Evolutionary conservation across 106 monocot species (phyloP).

Genomic region (Acorus calamus): DNA sequence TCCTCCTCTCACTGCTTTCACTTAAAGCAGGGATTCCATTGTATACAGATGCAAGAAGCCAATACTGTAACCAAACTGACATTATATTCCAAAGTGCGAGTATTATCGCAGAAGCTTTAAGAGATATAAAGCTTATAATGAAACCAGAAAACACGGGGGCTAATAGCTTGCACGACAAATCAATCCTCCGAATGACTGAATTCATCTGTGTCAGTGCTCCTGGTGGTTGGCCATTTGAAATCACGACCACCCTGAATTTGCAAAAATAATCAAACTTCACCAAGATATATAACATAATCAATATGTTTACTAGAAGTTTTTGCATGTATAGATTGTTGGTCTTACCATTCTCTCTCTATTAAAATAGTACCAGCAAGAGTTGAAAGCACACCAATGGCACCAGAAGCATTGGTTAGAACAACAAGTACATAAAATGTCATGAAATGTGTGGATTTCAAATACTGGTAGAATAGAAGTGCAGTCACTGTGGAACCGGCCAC

Average conservation of each 20-base stretch:
- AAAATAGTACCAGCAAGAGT: slow-evolving; percentile 95
- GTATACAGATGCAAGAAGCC: slow-evolving; percentile 77
- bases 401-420: slow-evolving; percentile 51
- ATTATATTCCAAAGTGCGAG: slow-evolving; percentile 65
- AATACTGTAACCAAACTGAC: slow-evolving; percentile 78
- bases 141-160: slow-evolving; percentile 87
- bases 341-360: slow-evolving; percentile 96
- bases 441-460: slow-evolving; percentile 25
- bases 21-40: slow-evolving; percentile 59
- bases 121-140: slow-evolving; percentile 81
- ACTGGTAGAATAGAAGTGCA: slow-evolving; percentile 28
- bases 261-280: neutral
- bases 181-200: slow-evolving; percentile 74
- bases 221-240: slow-evolving; percentile 51
- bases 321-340: too few species aligned
- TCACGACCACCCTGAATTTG: slow-evolving; percentile 75
- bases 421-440: slow-evolving; percentile 40
- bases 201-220: slow-evolving; percentile 66
- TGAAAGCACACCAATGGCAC: slow-evolving; percentile 74
- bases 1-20: slow-evolving; percentile 34
- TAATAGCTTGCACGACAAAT: slow-evolving; percentile 77
- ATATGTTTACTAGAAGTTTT: too few species aligned
- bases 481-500: slow-evolving; percentile 66
- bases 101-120: slow-evolving; percentile 55
- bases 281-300: too few species aligned